A percentile compares a stretch with the other conserved stretches of the same genome.
Conservation (phyloP, 1,284 basidiomycete genomes). For the Dichomitus squalens region DNA sequence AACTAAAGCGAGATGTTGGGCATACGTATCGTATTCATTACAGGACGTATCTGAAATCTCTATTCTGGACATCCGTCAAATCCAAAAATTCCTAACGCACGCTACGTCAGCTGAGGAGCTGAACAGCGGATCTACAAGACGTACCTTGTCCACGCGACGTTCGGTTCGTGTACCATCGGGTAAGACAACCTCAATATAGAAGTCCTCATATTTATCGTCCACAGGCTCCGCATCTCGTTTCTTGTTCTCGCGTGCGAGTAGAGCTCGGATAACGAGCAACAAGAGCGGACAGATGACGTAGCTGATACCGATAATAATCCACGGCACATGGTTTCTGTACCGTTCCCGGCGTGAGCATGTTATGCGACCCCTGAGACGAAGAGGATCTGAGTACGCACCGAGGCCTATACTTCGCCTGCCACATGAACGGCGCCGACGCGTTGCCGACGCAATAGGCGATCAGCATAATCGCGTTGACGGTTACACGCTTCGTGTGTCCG, state of each 20-base stretch:
- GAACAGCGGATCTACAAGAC: slow-evolving; percentile 17
- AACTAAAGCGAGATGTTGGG: too few relatives aligned
- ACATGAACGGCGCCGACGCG: slow-evolving; percentile 72
- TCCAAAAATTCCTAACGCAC: slow-evolving; percentile 33
- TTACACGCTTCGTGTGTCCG: slow-evolving; percentile 73
- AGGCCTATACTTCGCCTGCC: slow-evolving; percentile 65
- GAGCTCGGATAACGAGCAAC: slow-evolving; percentile 52
- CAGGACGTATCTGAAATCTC: slow-evolving; percentile 36
- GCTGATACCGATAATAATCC: slow-evolving; percentile 64
- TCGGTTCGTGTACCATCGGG: slow-evolving; percentile 53
- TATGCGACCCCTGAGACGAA: background rate
- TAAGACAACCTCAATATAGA: slow-evolving; percentile 57
- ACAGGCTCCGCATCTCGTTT: slow-evolving; percentile 59
- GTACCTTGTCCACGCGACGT: slow-evolving; percentile 64
- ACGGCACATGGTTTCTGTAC: slow-evolving; percentile 60
- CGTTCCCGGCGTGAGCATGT: background rate
- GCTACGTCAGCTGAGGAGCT: background rate
- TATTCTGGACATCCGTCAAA: slow-evolving; percentile 35
- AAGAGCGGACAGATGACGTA: slow-evolving; percentile 50
- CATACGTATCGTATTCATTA: slow-evolving; percentile 3
- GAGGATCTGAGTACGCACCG: slow-evolving; percentile 40
- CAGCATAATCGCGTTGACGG: slow-evolving; percentile 73
- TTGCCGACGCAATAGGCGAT: slow-evolving; percentile 73
- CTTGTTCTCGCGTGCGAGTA: slow-evolving; percentile 66
- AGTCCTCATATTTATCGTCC: slow-evolving; percentile 61